Percentiles rank a stretch among this genome's conserved stretches.
phyloP scores from a whole-genome alignment of 2,329 filamentous ascomycete genomes.

The Cladorrhinum sp. region DNA sequence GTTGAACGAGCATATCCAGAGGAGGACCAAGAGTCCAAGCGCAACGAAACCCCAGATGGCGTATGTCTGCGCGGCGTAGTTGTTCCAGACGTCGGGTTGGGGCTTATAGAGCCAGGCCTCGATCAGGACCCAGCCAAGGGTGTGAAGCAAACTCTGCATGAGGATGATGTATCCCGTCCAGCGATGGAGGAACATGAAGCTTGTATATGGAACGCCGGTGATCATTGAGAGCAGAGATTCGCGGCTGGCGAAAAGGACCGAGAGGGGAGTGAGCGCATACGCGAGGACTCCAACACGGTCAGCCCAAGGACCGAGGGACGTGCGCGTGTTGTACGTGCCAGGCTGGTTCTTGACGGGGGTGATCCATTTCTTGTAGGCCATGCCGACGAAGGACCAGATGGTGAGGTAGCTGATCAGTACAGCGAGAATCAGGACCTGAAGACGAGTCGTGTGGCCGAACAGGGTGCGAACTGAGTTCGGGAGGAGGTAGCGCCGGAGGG shows the following conservation, averaged over 20 bases:
- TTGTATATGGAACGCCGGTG: constrained; percentile 72
- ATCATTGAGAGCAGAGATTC: constrained; percentile 68
- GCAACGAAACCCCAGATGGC: constrained; percentile 72
- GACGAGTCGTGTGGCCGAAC: constrained; percentile 65
- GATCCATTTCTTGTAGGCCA: constrained; percentile 65
- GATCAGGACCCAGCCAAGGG: constrained; percentile 66
- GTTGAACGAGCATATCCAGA: constrained; percentile 58
- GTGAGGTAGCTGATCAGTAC: constrained; percentile 60
- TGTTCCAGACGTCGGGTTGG: constrained; percentile 56
- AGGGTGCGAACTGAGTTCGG: constrained; percentile 52
- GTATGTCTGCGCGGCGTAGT: constrained; percentile 62
- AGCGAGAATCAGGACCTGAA: constrained; percentile 62
- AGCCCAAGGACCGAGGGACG: constrained; percentile 62
- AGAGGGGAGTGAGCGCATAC: constrained; percentile 70
- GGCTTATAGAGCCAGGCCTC: constrained; percentile 67
- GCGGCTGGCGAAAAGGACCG: constrained; percentile 62
- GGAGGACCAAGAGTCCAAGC: constrained; percentile 58
- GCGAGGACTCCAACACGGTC: constrained; percentile 69
- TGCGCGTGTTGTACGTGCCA: constrained; percentile 60
- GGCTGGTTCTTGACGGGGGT: constrained; percentile 59
- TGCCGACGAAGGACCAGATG: constrained; percentile 67
- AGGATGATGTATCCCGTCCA: constrained; percentile 75
- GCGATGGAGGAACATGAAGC: constrained; percentile 74
- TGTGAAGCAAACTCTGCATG: constrained; percentile 64
- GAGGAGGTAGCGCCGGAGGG: constrained; percentile 53